These are phyloP conservation scores for Aspergillus luchuensis DNA, from an alignment of 2,329 filamentous ascomycete genomes.

Conservation along the genomic window DNA sequence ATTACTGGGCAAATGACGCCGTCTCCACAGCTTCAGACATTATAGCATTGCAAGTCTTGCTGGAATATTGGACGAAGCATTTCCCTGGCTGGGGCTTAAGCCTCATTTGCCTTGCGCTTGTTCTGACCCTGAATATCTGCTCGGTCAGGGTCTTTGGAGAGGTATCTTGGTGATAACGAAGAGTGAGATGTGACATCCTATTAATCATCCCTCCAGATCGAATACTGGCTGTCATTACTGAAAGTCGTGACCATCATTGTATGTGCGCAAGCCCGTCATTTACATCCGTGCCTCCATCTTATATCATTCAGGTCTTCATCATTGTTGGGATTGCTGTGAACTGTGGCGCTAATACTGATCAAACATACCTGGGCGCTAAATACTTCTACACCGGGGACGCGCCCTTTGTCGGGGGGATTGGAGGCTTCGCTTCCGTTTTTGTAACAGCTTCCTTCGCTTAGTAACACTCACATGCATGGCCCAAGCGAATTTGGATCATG, in stretches of 20 bases:
- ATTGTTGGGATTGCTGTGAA: conserved; percentile 64
- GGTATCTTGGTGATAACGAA: conserved; percentile 29
- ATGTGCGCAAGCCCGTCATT: conserved; percentile 19
- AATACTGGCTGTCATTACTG: conserved; percentile 46
- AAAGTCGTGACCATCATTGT: conserved; percentile 47
- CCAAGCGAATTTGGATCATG: too few species aligned
- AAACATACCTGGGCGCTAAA: conserved; percentile 60
- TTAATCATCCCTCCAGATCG: conserved; percentile 28
- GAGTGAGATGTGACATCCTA: too few species aligned
- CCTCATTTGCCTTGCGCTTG: conserved; percentile 61
- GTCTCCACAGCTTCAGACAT: conserved; percentile 63
- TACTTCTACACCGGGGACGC: conserved; percentile 62
- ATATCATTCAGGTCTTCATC: conserved; percentile 59
- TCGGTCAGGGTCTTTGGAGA: conserved; percentile 59
- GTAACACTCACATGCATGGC: conserved; percentile 27
- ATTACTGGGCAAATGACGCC: conserved; percentile 67
- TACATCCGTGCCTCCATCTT: too few species aligned
- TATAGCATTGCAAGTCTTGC: conserved; percentile 59
- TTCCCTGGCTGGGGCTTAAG: conserved; percentile 66
- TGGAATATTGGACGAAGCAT: conserved; percentile 63
- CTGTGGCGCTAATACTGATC: conserved; percentile 56
- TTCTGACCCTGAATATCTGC: conserved; percentile 57
- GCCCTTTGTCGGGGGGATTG: conserved; percentile 66
- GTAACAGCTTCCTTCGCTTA: conserved; percentile 65
- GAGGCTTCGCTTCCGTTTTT: conserved; percentile 66